Base-by-base conservation (phyloP, 495 filamentous ascomycete species). In the Letharia lupina region DNA sequence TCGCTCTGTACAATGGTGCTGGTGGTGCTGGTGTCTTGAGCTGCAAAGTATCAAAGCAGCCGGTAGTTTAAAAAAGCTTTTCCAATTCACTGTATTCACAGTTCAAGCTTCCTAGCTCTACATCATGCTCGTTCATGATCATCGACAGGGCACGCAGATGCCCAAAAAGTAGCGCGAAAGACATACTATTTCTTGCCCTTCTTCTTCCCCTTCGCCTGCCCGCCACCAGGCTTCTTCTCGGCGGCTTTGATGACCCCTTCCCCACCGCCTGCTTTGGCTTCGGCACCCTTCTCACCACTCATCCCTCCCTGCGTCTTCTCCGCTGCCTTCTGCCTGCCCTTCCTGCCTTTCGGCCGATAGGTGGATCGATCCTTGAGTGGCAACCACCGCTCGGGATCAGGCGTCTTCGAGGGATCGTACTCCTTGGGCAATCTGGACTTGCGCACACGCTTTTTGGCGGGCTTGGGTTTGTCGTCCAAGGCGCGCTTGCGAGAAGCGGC, bases 311-410 rank as follows among this genome's bases (percentile, higher is more conserved):
- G 94, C 15, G 91, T 96, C 41, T 87, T 78, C 54, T 89, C 89
- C 37, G 82, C 84, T 20, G 83, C 86, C 73, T 85, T 87, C 79
- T 89, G 90, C 81, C 91, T 93, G 15, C 90, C 90, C 81, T 96
- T 97, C 75, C 86, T 88, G 15, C 92, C 91, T 77, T 95, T 96
- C 18, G 93, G 93, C 60, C 88, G 78, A 77, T 96, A 99, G 54
- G 83, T 87, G 68, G 89, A 95, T 20, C 94, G 82, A 72, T 99
- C 94, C 60, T 87, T 83, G 65, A 98, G 78, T 33, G 94, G 93
- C 65, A 98, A 76, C 94, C 94, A 99, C 60, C 94, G 78, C 76
- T 99, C 95, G 2, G 90, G 87, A 72, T 98, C 94, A 9, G 89
- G 80, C 56, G 83, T 84, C 81, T 91, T 96, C 70, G 78, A 82